Evolutionary conservation across 2,329 filamentous ascomycete species (phyloP), one percentile per base, ranked within the genome.

Genomic region (Claviceps sp.): DNA sequence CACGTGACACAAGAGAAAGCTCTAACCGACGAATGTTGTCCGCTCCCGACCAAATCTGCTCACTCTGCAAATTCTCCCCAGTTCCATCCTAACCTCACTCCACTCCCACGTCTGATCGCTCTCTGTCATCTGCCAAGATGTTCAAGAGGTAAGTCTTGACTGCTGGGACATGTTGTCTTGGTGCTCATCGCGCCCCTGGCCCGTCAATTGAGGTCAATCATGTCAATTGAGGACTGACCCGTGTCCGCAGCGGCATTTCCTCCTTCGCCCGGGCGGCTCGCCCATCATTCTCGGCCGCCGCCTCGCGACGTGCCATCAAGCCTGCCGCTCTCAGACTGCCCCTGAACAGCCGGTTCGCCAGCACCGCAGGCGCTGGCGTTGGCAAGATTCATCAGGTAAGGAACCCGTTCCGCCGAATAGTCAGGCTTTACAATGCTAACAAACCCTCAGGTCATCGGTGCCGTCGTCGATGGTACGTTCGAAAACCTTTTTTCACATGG

Each of bases 391-490:
- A 84, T 74, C 81, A 84, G 77, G 78, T 81, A 67, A 71, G 76
- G 57, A 52, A n/a, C 48, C 51, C 3, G 37, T 56, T 51, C 50
- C 41, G 40, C 40, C 48, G 46, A 37, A 38, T 47, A 13, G 48
- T 24, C 20, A 22, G 46, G 48, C n/a, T 13, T 9, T 52, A 30
- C 49, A 54, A 16, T 8, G 61, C 65, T 71, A 64, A 72, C 64
- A 56, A 56, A 60, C 68, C 84, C 68, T 81, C 76, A 89, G 77
- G 90, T 96, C 73, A 96, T 96, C 77, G 90, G 93, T 86, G 91
- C 93, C 78, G 90, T 97, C 71, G 93, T 97, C 66, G 93, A 97
- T 77, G 89, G 88, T 95, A 79, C 77, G 86, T 79, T 50, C 50
- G 59, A 64, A 50, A 37, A 45, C 13, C 37, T 46, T 45, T 46